Evolutionary conservation across 805 yeast species (phyloP), one percentile per base, ranked within the genome.

Genomic region (Yarrowia sp.): DNA sequence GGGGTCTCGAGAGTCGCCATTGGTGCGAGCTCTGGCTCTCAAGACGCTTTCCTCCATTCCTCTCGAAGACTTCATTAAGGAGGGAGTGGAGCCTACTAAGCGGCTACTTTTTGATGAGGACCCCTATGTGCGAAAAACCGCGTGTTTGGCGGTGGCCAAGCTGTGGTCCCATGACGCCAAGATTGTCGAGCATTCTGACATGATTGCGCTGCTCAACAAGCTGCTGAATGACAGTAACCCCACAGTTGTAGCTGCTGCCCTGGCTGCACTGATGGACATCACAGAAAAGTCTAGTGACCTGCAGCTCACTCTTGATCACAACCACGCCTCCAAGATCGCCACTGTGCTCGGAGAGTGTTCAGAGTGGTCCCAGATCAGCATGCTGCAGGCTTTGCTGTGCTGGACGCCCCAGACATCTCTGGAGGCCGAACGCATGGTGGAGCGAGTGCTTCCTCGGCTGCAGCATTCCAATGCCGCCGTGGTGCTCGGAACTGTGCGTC

Each of bases 391-490:
- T 0, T 72, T 92, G 44, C 80, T 85, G 80, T 76, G 84, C 8
- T 90, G 81, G 73, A 87, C 87, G 1, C 98, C 98, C 1, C 84
- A 86, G 67, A 78, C 81, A 0, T 77, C 84, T n/a, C 79, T 78
- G 1, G 93, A 88, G 42, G 91, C 96, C 0, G 75, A 83, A 47
- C 78, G 79, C 4, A 71, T 92, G 70, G 84, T 90, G 28, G 93
- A 88, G 42, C 77, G 81, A 13, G 78, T 84, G 3, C 73, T 88
- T 7, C 92, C 97, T 0, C 84, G 86, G 44, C 76, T 93, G 28
- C 96, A 86, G 71, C 96, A 90, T 73, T 87, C 86, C 15, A 92
- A 90, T 74, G 79, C 96, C 0, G 82, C 95, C 0, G 95, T 92
- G 10, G 93, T 89, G 0, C 74, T 92, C 66, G 92, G 90, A 69